Evolutionary conservation across 768 basidiomycete species (phyloP).

Genomic region (Xerocomellus amylosporus): DNA sequence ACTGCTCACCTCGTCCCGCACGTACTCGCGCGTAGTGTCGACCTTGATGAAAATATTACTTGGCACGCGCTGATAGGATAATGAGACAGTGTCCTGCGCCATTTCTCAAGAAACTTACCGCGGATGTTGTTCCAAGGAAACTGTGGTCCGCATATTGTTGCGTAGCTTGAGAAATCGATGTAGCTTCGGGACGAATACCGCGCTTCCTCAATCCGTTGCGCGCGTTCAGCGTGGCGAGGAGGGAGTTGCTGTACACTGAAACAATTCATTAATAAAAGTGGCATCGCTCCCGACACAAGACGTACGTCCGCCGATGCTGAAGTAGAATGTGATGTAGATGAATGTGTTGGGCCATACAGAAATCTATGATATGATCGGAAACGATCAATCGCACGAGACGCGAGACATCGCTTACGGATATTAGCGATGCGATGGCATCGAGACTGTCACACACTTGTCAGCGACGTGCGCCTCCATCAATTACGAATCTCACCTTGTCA

Average conservation of each 20-base stretch:
- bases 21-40: slow-evolving; percentile 54
- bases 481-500: slow-evolving; percentile 22
- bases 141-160: slow-evolving; percentile 8
- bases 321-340: slow-evolving; percentile 58
- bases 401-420: slow-evolving; percentile 36
- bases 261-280: not conserved
- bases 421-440: slow-evolving; percentile 52
- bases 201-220: slow-evolving; percentile 43
- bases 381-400: not conserved
- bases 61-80: slow-evolving; percentile 20
- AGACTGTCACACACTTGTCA: slow-evolving; percentile 31
- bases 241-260: slow-evolving; percentile 55
- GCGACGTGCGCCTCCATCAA: not conserved
- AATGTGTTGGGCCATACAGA: slow-evolving; percentile 44
- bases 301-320: slow-evolving; percentile 57
- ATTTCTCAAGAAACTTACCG: not conserved
- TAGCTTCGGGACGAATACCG: slow-evolving; percentile 2
- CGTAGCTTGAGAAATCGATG: slow-evolving; percentile 9
- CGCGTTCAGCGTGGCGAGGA: slow-evolving; percentile 58
- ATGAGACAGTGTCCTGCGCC: not conserved
- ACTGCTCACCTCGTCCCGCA: slow-evolving; percentile 36
- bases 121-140: not conserved
- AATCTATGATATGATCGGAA: slow-evolving; percentile 36
- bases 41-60: slow-evolving; percentile 62
- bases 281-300: slow-evolving; percentile 3